Conservation (phyloP, 73 alveolate genomes). For the Breviolum minutum region DNA sequence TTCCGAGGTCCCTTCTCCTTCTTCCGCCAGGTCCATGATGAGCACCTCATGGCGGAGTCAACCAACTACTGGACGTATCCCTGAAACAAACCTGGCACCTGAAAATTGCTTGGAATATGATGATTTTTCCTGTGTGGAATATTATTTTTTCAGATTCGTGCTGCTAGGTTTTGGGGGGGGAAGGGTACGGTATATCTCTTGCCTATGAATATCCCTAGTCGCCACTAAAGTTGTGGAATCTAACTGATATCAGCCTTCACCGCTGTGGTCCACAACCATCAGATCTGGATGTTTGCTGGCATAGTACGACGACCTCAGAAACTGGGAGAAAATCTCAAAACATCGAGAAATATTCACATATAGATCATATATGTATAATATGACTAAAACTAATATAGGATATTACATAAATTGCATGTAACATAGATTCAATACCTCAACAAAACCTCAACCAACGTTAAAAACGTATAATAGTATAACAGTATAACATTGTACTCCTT, state of each 20-base stretch:
- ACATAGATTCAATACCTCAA: neutral
- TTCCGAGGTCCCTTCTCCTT: constrained; percentile 24
- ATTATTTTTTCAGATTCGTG: neutral
- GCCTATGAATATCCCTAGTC: too few relatives aligned
- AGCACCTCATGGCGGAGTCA: neutral
- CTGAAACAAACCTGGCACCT: too few relatives aligned
- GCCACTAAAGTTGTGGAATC: neutral
- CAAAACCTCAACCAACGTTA: neutral
- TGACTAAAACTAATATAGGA: too few relatives aligned
- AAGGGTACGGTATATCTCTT: too few relatives aligned
- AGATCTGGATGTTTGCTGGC: constrained; percentile 70
- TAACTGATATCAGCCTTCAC: neutral
- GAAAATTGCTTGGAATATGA: too few relatives aligned
- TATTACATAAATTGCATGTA: neutral
- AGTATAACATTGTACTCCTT: too few relatives aligned
- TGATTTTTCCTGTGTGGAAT: too few relatives aligned
- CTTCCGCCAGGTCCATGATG: constrained; percentile 92
- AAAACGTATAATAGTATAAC: neutral
- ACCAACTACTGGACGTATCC: too few relatives aligned
- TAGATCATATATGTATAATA: neutral
- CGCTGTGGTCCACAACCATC: neutral
- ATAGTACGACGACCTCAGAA: constrained; percentile 60
- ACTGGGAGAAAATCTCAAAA: neutral
- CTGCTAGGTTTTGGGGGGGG: neutral
- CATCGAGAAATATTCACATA: too few relatives aligned